These are phyloP conservation scores for Corymbia citriodora DNA, from an alignment of 441 rosid genomes.

Conservation along the genomic window DNA sequence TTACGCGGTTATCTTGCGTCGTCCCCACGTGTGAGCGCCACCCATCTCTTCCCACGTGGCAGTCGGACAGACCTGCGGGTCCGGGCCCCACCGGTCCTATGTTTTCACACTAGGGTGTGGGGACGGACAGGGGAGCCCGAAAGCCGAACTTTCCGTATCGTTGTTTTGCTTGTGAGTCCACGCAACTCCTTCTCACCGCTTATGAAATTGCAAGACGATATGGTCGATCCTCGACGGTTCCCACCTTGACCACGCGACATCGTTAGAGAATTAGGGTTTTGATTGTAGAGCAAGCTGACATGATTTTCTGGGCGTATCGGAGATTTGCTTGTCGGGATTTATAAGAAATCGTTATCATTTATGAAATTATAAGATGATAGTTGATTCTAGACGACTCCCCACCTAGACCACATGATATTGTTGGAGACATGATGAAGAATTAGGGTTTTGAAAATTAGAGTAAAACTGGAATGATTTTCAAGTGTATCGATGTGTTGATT, in stretches of 20 bases:
- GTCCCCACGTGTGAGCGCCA: slow-evolving; percentile 19
- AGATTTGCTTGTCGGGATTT: no score
- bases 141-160: background rate
- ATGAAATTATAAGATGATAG: no score
- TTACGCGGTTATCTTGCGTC: slow-evolving; percentile 26
- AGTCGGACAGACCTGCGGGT: background rate
- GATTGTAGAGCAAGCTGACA: background rate
- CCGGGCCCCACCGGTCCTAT: background rate
- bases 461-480: background rate
- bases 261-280: background rate
- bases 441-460: background rate
- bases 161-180: background rate
- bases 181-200: background rate
- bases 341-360: no score
- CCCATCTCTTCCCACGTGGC: slow-evolving; percentile 26
- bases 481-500: no score
- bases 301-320: background rate
- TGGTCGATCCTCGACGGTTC: background rate
- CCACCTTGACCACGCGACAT: background rate
- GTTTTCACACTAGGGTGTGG: background rate
- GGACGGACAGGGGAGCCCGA: background rate
- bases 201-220: background rate
- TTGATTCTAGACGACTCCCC: no score
- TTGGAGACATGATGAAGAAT: no score
- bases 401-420: no score